Evolutionary conservation across 2,329 filamentous ascomycete genomes (phyloP).

Genomic region (Atkinsonella texensis): DNA sequence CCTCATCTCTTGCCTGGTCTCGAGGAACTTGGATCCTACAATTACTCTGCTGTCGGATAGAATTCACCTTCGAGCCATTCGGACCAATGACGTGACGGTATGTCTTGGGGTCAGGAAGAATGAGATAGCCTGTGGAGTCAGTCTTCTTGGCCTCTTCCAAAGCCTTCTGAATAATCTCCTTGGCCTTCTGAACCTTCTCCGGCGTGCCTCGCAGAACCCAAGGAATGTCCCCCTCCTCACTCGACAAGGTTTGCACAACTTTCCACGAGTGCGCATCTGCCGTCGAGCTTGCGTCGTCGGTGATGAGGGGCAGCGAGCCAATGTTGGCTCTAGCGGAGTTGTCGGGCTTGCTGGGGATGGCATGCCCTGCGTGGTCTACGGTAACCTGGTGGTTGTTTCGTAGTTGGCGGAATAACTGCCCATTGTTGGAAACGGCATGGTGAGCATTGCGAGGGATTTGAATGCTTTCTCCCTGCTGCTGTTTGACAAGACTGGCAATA

Average conservation of each 20-base stretch:
- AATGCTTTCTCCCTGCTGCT: conserved; percentile 80
- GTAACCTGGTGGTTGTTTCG: conserved; percentile 78
- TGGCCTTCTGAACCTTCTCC: conserved; percentile 74
- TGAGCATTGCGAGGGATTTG: conserved; percentile 73
- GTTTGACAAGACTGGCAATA: conserved; percentile 66
- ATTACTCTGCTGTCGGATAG: conserved; percentile 81
- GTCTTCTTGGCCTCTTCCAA: conserved; percentile 60
- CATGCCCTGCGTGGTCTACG: conserved; percentile 78
- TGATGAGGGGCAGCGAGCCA: conserved; percentile 74
- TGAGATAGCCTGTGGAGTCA: conserved; percentile 70
- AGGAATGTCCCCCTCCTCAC: conserved; percentile 63
- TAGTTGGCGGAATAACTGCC: conserved; percentile 85
- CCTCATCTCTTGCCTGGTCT: conserved; percentile 61
- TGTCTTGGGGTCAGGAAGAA: conserved; percentile 77
- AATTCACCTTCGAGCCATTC: conserved; percentile 82
- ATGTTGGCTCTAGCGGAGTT: conserved; percentile 43
- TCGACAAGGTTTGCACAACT: conserved; percentile 50
- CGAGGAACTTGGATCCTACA: conserved; percentile 91
- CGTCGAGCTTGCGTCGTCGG: conserved; percentile 59
- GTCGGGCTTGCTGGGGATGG: conserved; percentile 58
- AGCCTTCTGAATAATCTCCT: conserved; percentile 58
- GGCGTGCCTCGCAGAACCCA: conserved; percentile 76
- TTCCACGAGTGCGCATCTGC: conserved; percentile 73
- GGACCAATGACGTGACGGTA: conserved; percentile 87
- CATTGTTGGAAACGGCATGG: conserved; percentile 76